A percentile compares a stretch with the other conserved stretches of the same genome.
These are phyloP conservation scores for Sonneratia caseolaris DNA, from an alignment of 345 rosid species.

Conservation along the genomic window DNA sequence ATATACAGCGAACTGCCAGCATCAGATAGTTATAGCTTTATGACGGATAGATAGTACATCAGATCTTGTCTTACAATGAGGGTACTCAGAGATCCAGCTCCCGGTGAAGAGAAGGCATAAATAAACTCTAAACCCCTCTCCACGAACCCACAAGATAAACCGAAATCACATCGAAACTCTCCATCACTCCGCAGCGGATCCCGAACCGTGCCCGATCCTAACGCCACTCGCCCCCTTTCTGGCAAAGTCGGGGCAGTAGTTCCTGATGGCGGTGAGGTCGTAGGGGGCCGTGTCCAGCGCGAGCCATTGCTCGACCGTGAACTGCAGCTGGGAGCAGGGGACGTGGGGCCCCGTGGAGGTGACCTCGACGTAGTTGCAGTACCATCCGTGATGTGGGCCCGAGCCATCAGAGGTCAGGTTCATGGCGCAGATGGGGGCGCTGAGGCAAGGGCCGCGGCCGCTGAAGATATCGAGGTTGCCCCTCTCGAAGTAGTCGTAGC, in stretches of 20 bases:
- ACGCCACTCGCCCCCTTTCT: neutral
- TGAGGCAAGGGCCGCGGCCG: conserved; percentile 54
- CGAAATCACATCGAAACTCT: too few species aligned
- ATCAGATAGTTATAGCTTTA: neutral
- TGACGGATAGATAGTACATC: neutral
- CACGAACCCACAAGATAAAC: too few species aligned
- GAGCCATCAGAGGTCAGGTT: conserved; percentile 74
- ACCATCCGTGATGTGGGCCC: conserved; percentile 75
- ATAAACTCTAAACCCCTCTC: too few species aligned
- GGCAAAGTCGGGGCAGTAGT: conserved; percentile 23
- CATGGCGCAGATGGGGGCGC: conserved; percentile 46
- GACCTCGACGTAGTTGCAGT: conserved; percentile 78
- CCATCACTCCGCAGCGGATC: neutral
- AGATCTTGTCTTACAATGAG: neutral
- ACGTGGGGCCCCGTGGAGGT: conserved; percentile 49
- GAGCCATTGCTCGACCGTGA: conserved; percentile 87
- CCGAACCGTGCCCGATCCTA: neutral
- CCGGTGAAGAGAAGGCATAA: too few species aligned
- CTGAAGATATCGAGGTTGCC: conserved; percentile 85
- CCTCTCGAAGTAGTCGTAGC: conserved; percentile 76
- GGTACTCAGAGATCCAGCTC: neutral
- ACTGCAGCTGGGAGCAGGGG: conserved; percentile 41
- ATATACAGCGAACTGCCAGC: neutral
- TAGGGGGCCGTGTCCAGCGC: conserved; percentile 56
- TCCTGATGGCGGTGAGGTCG: conserved; percentile 44